Conservation (phyloP, 1,284 basidiomycete species). For the Naganishia sp. region DNA sequence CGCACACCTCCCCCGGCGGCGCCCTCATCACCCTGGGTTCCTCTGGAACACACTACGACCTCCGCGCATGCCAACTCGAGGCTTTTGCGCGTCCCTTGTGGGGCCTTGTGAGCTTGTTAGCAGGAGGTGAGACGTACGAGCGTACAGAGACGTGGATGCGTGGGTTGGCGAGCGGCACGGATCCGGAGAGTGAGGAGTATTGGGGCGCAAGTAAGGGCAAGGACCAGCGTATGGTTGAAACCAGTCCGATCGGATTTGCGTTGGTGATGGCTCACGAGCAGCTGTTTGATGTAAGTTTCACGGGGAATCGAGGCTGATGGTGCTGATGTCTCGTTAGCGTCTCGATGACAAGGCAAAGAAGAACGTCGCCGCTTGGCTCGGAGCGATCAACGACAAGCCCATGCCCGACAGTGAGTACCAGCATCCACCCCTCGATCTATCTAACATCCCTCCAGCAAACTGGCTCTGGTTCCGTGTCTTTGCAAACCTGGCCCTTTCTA, state of each 20-base stretch:
- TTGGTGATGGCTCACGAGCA: slow-evolving; percentile 67
- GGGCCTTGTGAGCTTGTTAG: slow-evolving; percentile 68
- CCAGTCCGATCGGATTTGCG: slow-evolving; percentile 72
- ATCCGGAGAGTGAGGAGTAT: slow-evolving; percentile 67
- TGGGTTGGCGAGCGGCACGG: slow-evolving; percentile 67
- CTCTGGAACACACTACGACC: slow-evolving; percentile 68
- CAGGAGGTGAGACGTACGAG: slow-evolving; percentile 56
- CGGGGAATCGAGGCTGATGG: background rate
- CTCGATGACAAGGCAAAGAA: slow-evolving; percentile 61
- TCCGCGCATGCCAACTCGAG: slow-evolving; percentile 70
- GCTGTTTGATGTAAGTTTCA: slow-evolving; percentile 60
- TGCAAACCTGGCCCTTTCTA: slow-evolving; percentile 70
- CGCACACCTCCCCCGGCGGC: slow-evolving; percentile 71
- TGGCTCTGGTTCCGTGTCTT: slow-evolving; percentile 82
- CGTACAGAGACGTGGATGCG: slow-evolving; percentile 62
- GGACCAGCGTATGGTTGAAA: slow-evolving; percentile 80
- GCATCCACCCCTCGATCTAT: background rate
- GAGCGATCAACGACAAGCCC: slow-evolving; percentile 70
- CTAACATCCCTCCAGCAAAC: slow-evolving; percentile 58
- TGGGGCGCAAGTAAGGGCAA: slow-evolving; percentile 73
- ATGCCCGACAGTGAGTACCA: slow-evolving; percentile 54
- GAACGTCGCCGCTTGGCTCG: slow-evolving; percentile 67
- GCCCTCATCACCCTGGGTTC: slow-evolving; percentile 67
- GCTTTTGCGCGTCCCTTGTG: slow-evolving; percentile 74
- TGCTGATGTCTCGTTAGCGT: slow-evolving; percentile 41